Conservation (phyloP, 129 eudicot species). For the Tagetes erecta region DNA sequence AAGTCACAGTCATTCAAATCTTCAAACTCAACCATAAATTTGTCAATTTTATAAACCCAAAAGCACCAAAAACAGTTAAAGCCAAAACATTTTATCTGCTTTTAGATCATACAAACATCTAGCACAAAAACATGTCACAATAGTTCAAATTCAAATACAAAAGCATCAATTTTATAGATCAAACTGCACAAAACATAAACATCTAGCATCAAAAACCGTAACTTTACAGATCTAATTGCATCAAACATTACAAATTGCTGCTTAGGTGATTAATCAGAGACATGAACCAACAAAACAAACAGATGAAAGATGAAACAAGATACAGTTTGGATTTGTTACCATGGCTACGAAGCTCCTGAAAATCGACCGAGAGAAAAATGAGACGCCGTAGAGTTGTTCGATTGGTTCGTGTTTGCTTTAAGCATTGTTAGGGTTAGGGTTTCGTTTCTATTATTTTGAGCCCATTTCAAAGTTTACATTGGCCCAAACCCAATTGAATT, state of each 20-base stretch:
- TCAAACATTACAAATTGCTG: neutral
- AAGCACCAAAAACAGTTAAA: neutral
- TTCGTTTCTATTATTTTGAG: neutral
- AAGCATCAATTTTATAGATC: neutral
- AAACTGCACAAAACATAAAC: neutral
- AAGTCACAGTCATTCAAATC: neutral
- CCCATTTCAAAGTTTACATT: neutral
- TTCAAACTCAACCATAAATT: neutral
- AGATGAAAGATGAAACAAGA: neutral
- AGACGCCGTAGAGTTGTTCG: neutral
- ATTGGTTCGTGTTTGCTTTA: neutral
- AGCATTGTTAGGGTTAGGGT: neutral
- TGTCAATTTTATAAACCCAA: neutral
- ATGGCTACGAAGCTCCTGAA: neutral
- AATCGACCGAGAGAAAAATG: neutral
- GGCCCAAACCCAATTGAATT: neutral
- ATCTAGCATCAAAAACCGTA: too few species aligned
- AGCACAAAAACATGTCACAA: neutral
- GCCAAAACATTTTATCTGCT: neutral
- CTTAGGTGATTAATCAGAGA: neutral
- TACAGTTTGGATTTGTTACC: neutral
- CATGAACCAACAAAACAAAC: neutral
- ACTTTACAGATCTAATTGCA: neutral
- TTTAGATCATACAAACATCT: neutral
- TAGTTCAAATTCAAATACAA: neutral